Evolutionary conservation across 495 filamentous ascomycete genomes (phyloP), one percentile per base, ranked within the genome.

Genomic region (Hypoxylon subgilvum): DNA sequence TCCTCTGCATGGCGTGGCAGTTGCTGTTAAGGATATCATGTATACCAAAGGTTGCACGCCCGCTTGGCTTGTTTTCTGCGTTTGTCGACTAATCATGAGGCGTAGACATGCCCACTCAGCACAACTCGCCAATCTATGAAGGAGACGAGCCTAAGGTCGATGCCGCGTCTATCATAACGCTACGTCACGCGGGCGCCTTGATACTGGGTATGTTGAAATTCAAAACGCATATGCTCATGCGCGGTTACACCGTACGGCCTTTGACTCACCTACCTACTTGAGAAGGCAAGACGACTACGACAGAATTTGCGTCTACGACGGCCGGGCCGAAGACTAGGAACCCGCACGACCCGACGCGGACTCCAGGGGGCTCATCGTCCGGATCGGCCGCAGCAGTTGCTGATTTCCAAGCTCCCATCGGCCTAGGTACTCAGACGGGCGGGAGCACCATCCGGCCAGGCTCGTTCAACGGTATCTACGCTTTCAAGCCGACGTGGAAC

Each of bases 1-100:
- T 0, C 79, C 76, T 2, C 54, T 86, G 0, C 81, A 84, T 56
- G 82, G 82, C 0, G 50, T 86, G 0, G 70, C 81, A 0, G 60
- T 86, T 35, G 82, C 73, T 2, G 68, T 86, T 3, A 85, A 85
- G 57, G 84, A 86, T 73, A 72, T 85, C 3, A 82, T 85, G 18
- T 69, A 78, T 28, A 86, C 84, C 0, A 84, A 79, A 73, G 79
- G 75, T 79, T 36, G 6, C n/a, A n/a, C n/a, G n/a, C n/a, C n/a
- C n/a, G n/a, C n/a, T n/a, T n/a, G n/a, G n/a, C n/a, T n/a, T n/a
- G n/a, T n/a, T n/a, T n/a, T n/a, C n/a, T 47, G 1, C 8, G 23
- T 10, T 59, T 25, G 9, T n/a, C 6, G 19, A 40, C 54, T 66
- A 36, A 63, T 41, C 3, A n/a, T n/a, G n/a, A 8, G 13, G n/a